Evolutionary conservation across 2,329 filamentous ascomycete genomes (phyloP), one percentile per base, ranked within the genome.

Genomic region (Colletotrichum lentis): DNA sequence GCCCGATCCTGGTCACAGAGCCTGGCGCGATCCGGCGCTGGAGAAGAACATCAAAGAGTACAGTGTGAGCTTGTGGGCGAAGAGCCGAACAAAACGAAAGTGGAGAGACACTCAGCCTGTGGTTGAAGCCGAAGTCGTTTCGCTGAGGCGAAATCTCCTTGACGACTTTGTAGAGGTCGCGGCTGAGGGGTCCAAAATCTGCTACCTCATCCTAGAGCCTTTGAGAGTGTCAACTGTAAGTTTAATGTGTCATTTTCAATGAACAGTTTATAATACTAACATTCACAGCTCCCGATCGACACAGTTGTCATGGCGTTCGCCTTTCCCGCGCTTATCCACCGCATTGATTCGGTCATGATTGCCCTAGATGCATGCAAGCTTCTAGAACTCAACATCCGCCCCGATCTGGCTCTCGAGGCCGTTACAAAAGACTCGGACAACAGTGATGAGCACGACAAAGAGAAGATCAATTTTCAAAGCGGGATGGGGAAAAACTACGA

Each of bases 401-500:
- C 92, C 0, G 83, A 85, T 1, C 81, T 96, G 35, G 94, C 94
- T 0, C 83, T 99, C 0, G 94, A 97, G 75, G 94, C 96, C 0
- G 82, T 97, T 64, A 99, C 96, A 0, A 97, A 99, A 75, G 93
- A 97, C 73, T 94, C 91, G 0, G 92, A 96, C 72, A 94, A 94
- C 71, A 90, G 89, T 0, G 91, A 91, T 8, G 92, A 97, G 44
- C 86, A 93, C 69, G 83, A 82, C 0, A 82, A 85, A 41, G 84
- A 90, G 64, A 87, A 91, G 46, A 79, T 93, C 60, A 92, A 94
- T 72, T 89, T 94, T 54, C 91, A 94, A 73, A 83, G 86, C 55
- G 94, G 94, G 3, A 97, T 97, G 93, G 93, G 94, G 1, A 90
- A 90, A 46, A 98, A 98, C 73, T 99, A 99, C 74, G 96, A 99